Evolutionary conservation across 31 red algal genomes (phyloP), one percentile per base, ranked within the genome.

Genomic region (Endocladia muricata): DNA sequence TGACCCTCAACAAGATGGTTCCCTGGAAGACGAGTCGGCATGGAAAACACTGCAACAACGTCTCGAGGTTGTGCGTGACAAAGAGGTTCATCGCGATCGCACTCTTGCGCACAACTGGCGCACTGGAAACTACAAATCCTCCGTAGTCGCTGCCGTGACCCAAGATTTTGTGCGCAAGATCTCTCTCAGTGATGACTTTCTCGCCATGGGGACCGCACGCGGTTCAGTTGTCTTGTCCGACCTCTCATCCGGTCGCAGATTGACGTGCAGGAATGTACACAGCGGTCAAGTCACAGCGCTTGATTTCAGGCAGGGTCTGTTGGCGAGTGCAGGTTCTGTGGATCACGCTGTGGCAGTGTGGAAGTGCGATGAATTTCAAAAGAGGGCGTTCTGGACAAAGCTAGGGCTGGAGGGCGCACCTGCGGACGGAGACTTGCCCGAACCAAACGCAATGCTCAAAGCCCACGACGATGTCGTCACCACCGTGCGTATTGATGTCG

Each of bases 281-380:
- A 55, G 38, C 4, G 83, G 83, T 13, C 83, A 87, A 40, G 83
- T 87, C 34, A 87, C 83, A 4, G 83, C 83, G 6, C 60, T 87
- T 40, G 61, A 87, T 44, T 87, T 78, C 64, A 4, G 55, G 1
- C 74, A 62, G 21, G 42, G 48, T 1, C 73, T 63, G 23, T 47
- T 87, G 32, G 83, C 52, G 2, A 64, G 67, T 9, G 83, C 64
- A 15, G 83, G 72, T 48, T 48, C 83, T 1, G 6, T 65, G 49
- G 83, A 87, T 61, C 40, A 41, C 33, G 41, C 25, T 8, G 55
- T 87, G 29, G 61, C 49, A 17, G 73, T 87, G 21, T 87, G 72
- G 73, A 25, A 56, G 4, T 57, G 33, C 52, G 43, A 22, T 3
- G 36, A 70, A 55, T 78, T 63, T 33, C 74, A 87, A 32, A 70